Percentiles rank a stretch among this genome's conserved stretches.
phyloP scores from a whole-genome alignment of 2,329 filamentous ascomycete genomes.

The Dactylonectria macrodidyma region DNA sequence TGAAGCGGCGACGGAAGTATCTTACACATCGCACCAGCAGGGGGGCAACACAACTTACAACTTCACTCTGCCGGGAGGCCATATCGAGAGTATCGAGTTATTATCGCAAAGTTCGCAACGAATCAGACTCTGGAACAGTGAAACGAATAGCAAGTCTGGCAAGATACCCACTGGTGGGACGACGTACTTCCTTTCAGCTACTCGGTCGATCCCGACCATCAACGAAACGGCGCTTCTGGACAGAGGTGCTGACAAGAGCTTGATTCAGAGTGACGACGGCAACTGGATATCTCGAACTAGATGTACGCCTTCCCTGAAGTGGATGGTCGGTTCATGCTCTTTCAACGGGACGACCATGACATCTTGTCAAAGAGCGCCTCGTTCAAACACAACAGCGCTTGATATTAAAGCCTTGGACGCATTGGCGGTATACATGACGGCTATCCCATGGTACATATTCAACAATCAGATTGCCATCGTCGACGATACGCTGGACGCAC shows the following conservation, averaged over 20 bases:
- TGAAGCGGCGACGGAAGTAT: constrained; percentile 37
- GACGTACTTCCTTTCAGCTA: constrained; percentile 36
- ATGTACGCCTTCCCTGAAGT: constrained; percentile 35
- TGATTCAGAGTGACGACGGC: constrained; percentile 31
- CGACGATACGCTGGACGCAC: constrained; percentile 35
- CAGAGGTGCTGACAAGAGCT: constrained; percentile 33
- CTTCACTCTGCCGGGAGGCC: constrained; percentile 36
- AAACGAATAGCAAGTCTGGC: not conserved
- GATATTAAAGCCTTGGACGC: constrained; percentile 36
- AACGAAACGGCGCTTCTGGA: constrained; percentile 33
- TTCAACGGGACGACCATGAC: constrained; percentile 42
- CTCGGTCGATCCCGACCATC: constrained; percentile 33
- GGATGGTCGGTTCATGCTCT: constrained; percentile 36
- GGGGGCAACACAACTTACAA: constrained; percentile 37
- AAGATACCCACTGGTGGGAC: constrained; percentile 36
- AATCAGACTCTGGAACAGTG: constrained; percentile 34
- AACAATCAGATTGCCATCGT: constrained; percentile 32
- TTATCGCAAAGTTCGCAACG: constrained; percentile 25
- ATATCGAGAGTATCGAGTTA: constrained; percentile 35
- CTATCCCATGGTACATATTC: constrained; percentile 43
- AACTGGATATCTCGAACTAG: constrained; percentile 40
- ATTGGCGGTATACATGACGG: constrained; percentile 37
- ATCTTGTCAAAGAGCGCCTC: constrained; percentile 9
- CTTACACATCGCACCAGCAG: constrained; percentile 29
- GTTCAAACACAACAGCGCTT: constrained; percentile 29